Percentiles rank a stretch among this genome's conserved stretches.
Evolutionary conservation across 2,329 filamentous ascomycete species (phyloP).

Genomic region (Calonectria pseudoreteaudii): DNA sequence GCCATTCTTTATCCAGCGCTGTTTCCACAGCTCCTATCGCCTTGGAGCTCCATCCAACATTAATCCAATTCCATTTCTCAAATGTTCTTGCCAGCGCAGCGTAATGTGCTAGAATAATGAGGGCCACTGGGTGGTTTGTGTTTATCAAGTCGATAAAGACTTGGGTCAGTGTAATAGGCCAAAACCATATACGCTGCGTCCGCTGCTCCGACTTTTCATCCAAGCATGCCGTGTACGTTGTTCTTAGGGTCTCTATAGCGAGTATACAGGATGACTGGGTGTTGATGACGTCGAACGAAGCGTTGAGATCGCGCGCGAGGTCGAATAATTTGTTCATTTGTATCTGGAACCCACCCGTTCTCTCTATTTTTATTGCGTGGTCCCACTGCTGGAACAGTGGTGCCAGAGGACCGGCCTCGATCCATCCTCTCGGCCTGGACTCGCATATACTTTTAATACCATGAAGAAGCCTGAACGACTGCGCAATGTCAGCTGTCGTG

Average conservation of each 20-base stretch:
- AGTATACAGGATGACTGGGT: constrained; percentile 27
- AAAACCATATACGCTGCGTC: constrained; percentile 28
- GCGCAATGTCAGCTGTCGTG: constrained; percentile 17
- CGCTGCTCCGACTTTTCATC: not conserved
- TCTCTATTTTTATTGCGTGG: not conserved
- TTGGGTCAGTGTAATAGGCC: constrained; percentile 29
- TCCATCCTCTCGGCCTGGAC: constrained; percentile 27
- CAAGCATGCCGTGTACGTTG: constrained; percentile 9
- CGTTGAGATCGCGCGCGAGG: constrained; percentile 21
- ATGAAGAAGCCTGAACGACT: constrained; percentile 31
- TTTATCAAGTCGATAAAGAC: constrained; percentile 29
- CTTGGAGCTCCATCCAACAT: constrained; percentile 24
- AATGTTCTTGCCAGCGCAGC: constrained; percentile 27
- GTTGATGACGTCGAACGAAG: constrained; percentile 28
- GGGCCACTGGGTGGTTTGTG: constrained; percentile 25
- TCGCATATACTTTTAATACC: constrained; percentile 30
- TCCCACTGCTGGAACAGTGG: constrained; percentile 14
- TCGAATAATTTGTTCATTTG: constrained; percentile 24
- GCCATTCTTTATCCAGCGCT: constrained; percentile 22
- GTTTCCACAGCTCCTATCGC: constrained; percentile 16
- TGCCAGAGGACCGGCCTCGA: constrained; percentile 20
- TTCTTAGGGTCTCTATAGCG: constrained; percentile 27
- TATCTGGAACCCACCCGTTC: constrained; percentile 23
- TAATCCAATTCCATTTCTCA: constrained; percentile 28
- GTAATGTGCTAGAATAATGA: constrained; percentile 29